Evolutionary conservation across 306 rosid genomes (phyloP).

Genomic region (Quercus rubra): DNA sequence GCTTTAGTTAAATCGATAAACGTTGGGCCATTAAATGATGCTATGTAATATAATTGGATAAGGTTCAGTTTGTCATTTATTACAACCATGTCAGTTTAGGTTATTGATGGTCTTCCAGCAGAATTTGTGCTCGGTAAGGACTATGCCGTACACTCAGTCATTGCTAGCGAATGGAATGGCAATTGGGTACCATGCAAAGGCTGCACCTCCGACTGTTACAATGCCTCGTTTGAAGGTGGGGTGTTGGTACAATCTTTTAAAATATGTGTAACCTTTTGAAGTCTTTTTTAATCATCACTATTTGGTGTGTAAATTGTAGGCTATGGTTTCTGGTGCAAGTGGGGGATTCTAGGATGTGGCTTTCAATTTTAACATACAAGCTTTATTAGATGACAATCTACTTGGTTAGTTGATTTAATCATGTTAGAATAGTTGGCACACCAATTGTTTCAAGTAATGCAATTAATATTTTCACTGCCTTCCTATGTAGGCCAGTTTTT

Average conservation of each 20-base stretch:
- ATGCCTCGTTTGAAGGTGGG: slow-evolving; percentile 95
- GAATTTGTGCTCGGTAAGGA: slow-evolving; percentile 90
- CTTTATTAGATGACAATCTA: slow-evolving; percentile 88
- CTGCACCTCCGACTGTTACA: slow-evolving; percentile 95
- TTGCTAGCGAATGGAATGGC: slow-evolving; percentile 70
- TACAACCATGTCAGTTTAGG: slow-evolving; percentile 57
- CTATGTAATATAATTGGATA: slow-evolving; percentile 3
- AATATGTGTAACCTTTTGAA: slow-evolving; percentile 9
- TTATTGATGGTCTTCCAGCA: slow-evolving; percentile 97
- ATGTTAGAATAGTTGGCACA: slow-evolving; percentile 19
- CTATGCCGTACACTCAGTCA: slow-evolving; percentile 89
- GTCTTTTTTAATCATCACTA: slow-evolving; percentile 6
- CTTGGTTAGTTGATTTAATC: slow-evolving; percentile 54
- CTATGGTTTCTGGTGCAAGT: slow-evolving; percentile 92
- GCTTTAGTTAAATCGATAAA: neutral
- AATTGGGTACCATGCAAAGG: slow-evolving; percentile 81
- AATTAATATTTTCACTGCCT: slow-evolving; percentile 10
- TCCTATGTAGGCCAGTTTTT: slow-evolving; percentile 61
- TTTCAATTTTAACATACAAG: slow-evolving; percentile 85
- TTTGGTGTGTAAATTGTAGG: slow-evolving; percentile 46
- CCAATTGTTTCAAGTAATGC: neutral
- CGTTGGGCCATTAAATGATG: slow-evolving; percentile 7
- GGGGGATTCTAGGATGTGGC: slow-evolving; percentile 95
- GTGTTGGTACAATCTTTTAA: slow-evolving; percentile 17
- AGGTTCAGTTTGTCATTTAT: slow-evolving; percentile 21